phyloP scores from a whole-genome alignment of 805 yeast genomes.

The Yamadazyma philogaea region DNA sequence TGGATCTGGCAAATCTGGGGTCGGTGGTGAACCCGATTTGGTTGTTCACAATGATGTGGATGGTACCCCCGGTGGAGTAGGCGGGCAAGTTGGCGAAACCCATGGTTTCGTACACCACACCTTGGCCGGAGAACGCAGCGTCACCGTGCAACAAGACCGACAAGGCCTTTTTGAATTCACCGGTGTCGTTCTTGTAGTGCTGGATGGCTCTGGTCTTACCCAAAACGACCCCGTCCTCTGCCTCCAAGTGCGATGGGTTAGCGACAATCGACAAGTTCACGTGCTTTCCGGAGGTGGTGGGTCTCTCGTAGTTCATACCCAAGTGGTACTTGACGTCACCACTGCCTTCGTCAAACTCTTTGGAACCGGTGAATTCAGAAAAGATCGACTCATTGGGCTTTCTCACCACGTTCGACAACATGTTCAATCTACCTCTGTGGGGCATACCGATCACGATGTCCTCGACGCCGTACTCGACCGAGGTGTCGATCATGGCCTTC shows the following conservation, averaged over 20 bases:
- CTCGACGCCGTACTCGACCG: conserved; percentile 90
- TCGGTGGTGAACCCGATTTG: conserved; percentile 99
- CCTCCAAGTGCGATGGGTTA: conserved; percentile 98
- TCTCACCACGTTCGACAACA: conserved; percentile 96
- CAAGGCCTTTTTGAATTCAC: conserved; percentile 80
- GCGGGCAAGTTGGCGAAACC: conserved; percentile 92
- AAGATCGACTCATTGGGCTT: conserved; percentile 98
- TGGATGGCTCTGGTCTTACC: conserved; percentile 97
- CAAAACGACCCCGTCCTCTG: conserved; percentile 97
- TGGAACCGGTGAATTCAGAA: conserved; percentile 91
- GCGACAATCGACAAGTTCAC: conserved; percentile 96
- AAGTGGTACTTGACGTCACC: conserved; percentile 99
- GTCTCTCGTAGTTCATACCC: conserved; percentile 99
- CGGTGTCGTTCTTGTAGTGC: conserved; percentile 85
- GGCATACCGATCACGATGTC: conserved; percentile 99
- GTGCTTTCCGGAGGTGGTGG: conserved; percentile 96
- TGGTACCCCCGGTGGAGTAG: conserved; percentile 97
- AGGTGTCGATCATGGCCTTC: conserved; percentile 89
- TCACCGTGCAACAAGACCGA: conserved; percentile 96
- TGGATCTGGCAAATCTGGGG: conserved; percentile 95
- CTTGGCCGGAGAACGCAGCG: conserved; percentile 98
- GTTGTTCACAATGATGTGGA: conserved; percentile 93
- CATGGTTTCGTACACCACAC: conserved; percentile 98
- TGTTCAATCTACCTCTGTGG: conserved; percentile 97
- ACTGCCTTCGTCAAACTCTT: conserved; percentile 90